Evolutionary conservation across 768 basidiomycete genomes (phyloP).

Genomic region (Calocera cornea): DNA sequence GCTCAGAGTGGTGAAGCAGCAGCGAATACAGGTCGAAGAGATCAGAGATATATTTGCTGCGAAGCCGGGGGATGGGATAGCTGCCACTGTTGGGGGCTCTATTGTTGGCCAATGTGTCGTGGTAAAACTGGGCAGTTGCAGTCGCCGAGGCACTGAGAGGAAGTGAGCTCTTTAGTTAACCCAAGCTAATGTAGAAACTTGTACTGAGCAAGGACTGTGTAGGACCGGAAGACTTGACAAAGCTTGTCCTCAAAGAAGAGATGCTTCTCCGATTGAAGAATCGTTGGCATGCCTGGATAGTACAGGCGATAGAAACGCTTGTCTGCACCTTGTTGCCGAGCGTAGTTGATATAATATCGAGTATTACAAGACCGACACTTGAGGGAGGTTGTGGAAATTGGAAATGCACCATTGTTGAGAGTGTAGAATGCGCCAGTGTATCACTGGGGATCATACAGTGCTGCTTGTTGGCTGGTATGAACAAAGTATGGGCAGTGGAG

Average conservation of each 20-base stretch:
- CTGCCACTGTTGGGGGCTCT: neutral
- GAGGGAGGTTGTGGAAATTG: neutral
- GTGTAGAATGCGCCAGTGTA: neutral
- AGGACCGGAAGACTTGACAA: too few relatives aligned
- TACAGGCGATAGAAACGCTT: neutral
- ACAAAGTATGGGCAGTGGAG: too few relatives aligned
- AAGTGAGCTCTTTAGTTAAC: neutral
- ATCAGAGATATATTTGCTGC: slow-evolving; percentile 4
- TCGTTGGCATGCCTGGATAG: neutral
- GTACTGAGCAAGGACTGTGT: neutral
- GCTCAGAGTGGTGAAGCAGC: neutral
- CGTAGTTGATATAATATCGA: neutral
- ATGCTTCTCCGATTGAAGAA: neutral
- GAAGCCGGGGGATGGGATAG: neutral
- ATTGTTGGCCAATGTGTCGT: neutral
- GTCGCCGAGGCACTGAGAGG: neutral
- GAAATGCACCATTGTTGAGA: too few relatives aligned
- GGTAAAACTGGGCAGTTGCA: neutral
- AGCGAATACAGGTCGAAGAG: slow-evolving; percentile 3
- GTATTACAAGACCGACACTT: neutral
- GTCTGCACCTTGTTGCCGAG: too few relatives aligned
- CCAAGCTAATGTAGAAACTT: neutral
- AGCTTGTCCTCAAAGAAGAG: neutral
- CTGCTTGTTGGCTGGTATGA: too few relatives aligned
- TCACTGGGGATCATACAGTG: neutral